phyloP scores from a whole-genome alignment of 257 asterid species.

The Anisodus acutangulus region DNA sequence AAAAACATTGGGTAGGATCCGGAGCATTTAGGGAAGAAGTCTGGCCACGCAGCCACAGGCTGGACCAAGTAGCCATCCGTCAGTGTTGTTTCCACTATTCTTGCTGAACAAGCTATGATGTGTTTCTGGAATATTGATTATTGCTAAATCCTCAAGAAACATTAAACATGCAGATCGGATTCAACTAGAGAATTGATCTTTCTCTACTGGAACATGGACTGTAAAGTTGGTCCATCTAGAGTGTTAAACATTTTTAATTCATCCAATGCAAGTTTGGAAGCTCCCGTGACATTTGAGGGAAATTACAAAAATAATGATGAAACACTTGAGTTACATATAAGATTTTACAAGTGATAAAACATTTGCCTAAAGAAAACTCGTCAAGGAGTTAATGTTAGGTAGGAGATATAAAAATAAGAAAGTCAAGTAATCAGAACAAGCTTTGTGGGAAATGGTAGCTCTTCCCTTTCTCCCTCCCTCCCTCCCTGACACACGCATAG shows the following conservation, averaged over 20 bases:
- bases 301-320: constrained; percentile 13
- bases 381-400: neutral
- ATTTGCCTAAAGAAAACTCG: neutral
- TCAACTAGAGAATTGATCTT: constrained; percentile 3
- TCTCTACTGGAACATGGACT: neutral
- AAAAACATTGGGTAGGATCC: neutral
- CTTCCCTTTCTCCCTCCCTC: neutral
- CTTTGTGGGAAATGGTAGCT: neutral
- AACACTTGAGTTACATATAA: neutral
- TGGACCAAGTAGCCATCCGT: constrained; percentile 17
- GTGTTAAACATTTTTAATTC: neutral
- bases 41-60: neutral
- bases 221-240: neutral
- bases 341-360: constrained; percentile 17
- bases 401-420: neutral
- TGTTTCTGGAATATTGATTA: neutral
- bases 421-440: constrained; percentile 13
- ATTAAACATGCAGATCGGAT: neutral
- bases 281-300: neutral
- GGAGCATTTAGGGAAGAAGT: constrained; percentile 1
- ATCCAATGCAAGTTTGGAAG: neutral
- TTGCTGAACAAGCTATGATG: neutral
- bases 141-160: neutral
- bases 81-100: neutral
- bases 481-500: neutral